phyloP scores from a whole-genome alignment of 352 stramenopile species.

The Phytophthora ohioensis region DNA sequence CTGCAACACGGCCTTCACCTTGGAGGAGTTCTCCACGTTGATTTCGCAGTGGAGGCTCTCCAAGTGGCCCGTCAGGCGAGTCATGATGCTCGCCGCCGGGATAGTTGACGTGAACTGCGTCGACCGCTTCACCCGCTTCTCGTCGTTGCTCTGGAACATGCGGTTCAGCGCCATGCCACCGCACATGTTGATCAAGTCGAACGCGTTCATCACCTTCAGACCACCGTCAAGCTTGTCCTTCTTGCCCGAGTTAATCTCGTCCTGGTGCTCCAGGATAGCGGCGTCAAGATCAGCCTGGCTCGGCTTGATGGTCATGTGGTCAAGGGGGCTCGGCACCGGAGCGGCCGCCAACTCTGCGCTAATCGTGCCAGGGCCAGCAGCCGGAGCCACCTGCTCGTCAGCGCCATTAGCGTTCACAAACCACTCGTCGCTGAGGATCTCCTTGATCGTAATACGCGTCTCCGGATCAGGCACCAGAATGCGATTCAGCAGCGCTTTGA shows the following conservation, averaged over 20 bases:
- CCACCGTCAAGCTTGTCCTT: slow-evolving; percentile 72
- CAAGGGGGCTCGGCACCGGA: slow-evolving; percentile 27
- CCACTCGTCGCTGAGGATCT: slow-evolving; percentile 94
- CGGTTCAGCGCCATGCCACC: slow-evolving; percentile 91
- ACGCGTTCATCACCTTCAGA: slow-evolving; percentile 92
- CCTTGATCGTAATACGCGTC: slow-evolving; percentile 83
- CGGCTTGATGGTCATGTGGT: slow-evolving; percentile 79
- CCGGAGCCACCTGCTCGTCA: slow-evolving; percentile 37
- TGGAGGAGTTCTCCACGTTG: slow-evolving; percentile 77
- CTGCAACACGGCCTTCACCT: slow-evolving; percentile 88
- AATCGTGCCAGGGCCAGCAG: slow-evolving; percentile 27
- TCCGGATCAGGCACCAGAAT: slow-evolving; percentile 95
- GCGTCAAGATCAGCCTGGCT: slow-evolving; percentile 86
- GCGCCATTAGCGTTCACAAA: slow-evolving; percentile 71
- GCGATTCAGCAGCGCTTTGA: slow-evolving; percentile 90
- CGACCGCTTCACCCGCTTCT: slow-evolving; percentile 86
- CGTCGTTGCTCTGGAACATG: slow-evolving; percentile 90
- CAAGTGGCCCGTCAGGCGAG: slow-evolving; percentile 76
- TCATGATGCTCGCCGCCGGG: slow-evolving; percentile 80
- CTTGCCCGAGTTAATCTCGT: slow-evolving; percentile 74
- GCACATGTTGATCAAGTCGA: slow-evolving; percentile 94
- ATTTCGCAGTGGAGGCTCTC: slow-evolving; percentile 86
- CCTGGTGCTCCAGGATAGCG: slow-evolving; percentile 83
- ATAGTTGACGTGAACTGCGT: slow-evolving; percentile 91
- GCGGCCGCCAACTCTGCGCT: slow-evolving; percentile 26